A percentile compares a stretch with the other conserved stretches of the same genome.
These are phyloP conservation scores for Geosmithia putterillii DNA, from an alignment of 2,329 filamentous ascomycete species.

Conservation along the genomic window DNA sequence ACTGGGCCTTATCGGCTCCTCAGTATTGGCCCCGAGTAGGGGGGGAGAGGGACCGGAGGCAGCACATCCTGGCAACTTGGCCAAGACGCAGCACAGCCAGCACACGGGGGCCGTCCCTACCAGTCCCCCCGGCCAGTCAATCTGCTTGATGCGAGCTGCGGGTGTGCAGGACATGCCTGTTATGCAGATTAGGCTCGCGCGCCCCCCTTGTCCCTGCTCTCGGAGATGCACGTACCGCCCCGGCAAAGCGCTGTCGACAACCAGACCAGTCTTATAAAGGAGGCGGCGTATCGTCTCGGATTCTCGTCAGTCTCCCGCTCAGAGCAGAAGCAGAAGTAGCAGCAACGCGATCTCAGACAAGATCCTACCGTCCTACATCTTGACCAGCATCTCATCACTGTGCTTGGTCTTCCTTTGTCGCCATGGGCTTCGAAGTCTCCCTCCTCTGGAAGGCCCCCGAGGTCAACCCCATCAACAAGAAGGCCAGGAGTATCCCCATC, in stretches of 20 bases:
- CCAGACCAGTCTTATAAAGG: background rate
- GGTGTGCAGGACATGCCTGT: background rate
- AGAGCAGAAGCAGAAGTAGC: background rate
- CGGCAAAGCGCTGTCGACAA: background rate
- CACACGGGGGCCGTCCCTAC: background rate
- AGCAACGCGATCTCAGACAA: background rate
- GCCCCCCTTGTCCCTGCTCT: background rate
- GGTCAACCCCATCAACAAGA: constrained; percentile 73
- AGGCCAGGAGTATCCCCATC: constrained; percentile 67
- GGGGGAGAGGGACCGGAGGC: too few relatives aligned
- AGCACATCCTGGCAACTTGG: too few relatives aligned
- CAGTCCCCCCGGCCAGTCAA: too few relatives aligned
- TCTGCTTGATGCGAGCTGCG: too few relatives aligned
- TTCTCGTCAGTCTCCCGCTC: background rate
- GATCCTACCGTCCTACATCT: background rate
- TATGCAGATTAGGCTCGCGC: background rate
- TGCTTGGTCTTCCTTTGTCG: background rate
- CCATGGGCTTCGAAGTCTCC: constrained; percentile 1
- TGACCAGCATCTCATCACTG: background rate
- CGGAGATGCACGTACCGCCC: background rate
- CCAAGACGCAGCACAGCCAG: too few relatives aligned
- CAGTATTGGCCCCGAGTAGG: too few relatives aligned
- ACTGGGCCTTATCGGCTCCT: background rate
- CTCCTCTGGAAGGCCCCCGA: constrained; percentile 38
- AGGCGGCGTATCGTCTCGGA: background rate